A percentile compares a stretch with the other conserved stretches of the same genome.
Conservation (phyloP, 1,139 yeast species). For the Groenewaldozyma sp. region DNA sequence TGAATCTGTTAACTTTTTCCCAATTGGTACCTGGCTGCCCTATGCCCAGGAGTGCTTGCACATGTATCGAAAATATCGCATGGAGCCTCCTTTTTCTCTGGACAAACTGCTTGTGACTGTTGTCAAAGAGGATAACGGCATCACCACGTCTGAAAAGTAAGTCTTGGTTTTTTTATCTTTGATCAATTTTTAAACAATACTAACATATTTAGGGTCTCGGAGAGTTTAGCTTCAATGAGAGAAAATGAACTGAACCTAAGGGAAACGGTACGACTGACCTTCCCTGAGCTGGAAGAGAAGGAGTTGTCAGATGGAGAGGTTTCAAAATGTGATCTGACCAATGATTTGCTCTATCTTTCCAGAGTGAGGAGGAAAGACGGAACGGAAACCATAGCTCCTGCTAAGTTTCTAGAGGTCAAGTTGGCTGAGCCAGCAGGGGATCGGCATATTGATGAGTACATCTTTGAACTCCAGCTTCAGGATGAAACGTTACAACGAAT, state of each 20-base stretch:
- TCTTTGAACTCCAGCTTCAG: constrained; percentile 9
- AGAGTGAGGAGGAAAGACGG: constrained; percentile 17
- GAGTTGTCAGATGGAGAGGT: constrained; percentile 10
- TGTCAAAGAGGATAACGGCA: constrained; percentile 18
- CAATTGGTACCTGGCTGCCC: constrained; percentile 51
- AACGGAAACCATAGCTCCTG: constrained; percentile 33
- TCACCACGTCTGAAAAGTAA: constrained; percentile 20
- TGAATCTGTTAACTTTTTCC: constrained; percentile 72
- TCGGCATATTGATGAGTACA: constrained; percentile 10
- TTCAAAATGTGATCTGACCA: constrained; percentile 18
- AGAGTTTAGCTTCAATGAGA: constrained; percentile 9
- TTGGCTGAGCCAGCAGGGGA: constrained; percentile 1
- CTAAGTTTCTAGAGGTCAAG: constrained; percentile 33
- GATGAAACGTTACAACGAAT: constrained; percentile 12
- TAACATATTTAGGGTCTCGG: constrained; percentile 5
- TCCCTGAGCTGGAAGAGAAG: constrained; percentile 15
- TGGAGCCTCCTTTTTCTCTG: constrained; percentile 30
- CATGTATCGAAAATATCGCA: constrained; percentile 20
- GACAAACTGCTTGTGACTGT: constrained; percentile 25
- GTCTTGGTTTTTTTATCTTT: too few species aligned
- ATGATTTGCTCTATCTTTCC: constrained; percentile 24
- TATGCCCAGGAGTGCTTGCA: constrained; percentile 24
- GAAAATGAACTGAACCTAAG: constrained; percentile 20
- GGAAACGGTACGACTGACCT: constrained; percentile 11
- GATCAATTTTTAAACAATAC: constrained; percentile 1